phyloP scores from a whole-genome alignment of 2,329 filamentous ascomycete genomes.

The Penicillium olsonii region DNA sequence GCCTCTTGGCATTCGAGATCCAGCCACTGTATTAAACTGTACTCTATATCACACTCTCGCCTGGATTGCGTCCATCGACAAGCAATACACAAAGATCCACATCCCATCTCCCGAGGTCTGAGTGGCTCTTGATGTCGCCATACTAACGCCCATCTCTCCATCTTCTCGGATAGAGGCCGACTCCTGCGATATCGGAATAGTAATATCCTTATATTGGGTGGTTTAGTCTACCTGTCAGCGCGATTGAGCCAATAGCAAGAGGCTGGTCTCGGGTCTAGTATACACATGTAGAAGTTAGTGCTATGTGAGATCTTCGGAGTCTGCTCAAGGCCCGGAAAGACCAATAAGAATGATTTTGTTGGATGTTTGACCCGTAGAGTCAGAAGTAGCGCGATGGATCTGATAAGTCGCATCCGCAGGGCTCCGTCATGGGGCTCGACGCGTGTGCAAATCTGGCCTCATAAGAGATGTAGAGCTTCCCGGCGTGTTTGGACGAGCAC shows the following conservation, averaged over 20 bases:
- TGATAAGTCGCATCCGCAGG: not conserved
- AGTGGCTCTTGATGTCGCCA: constrained; percentile 17
- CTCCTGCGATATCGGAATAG: not conserved
- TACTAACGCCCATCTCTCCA: not conserved
- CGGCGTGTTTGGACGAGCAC: not conserved
- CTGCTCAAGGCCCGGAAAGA: not conserved
- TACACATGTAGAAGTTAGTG: not conserved
- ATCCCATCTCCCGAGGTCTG: not conserved
- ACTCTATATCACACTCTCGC: not conserved
- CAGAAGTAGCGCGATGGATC: not conserved
- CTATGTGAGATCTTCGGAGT: not conserved
- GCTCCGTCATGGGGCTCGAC: not conserved
- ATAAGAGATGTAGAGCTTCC: not conserved
- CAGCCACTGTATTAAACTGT: no score
- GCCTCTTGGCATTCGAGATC: no score
- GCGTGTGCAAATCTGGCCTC: not conserved
- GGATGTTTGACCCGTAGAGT: no score
- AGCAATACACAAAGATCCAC: not conserved
- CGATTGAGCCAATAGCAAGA: not conserved
- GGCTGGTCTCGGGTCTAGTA: not conserved
- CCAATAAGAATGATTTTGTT: not conserved
- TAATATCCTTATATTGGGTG: not conserved
- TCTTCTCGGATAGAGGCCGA: not conserved
- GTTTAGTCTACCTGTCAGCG: not conserved
- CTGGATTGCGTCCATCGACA: not conserved